phyloP scores from a whole-genome alignment of 129 eudicot genomes.

The Smallanthus sonchifolius region DNA sequence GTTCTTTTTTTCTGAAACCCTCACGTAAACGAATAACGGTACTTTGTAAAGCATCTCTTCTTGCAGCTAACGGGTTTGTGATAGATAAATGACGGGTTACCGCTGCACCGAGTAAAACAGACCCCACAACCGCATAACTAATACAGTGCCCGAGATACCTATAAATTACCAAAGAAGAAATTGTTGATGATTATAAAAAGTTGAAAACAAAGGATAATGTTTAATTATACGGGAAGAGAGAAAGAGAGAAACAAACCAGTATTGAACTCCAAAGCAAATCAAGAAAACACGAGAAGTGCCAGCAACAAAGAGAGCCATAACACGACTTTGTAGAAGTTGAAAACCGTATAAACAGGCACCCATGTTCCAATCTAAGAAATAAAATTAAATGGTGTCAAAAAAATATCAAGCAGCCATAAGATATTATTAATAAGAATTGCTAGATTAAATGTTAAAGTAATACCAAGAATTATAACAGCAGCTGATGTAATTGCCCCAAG shows the following conservation, averaged over 20 bases:
- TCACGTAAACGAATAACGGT: slow-evolving; percentile 92
- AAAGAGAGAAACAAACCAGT: slow-evolving; percentile 56
- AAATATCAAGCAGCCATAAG: not conserved
- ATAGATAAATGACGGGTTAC: slow-evolving; percentile 87
- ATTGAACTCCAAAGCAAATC: slow-evolving; percentile 95
- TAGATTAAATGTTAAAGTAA: not conserved
- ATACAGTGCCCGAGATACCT: slow-evolving; percentile 97
- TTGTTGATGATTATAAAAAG: not conserved
- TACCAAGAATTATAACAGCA: slow-evolving; percentile 94
- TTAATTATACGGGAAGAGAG: not conserved
- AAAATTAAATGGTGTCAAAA: slow-evolving; percentile 1
- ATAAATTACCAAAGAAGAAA: not conserved
- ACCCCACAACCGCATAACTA: slow-evolving; percentile 91
- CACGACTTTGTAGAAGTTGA: slow-evolving; percentile 88
- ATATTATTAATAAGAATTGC: not conserved
- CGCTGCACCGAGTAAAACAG: slow-evolving; percentile 95
- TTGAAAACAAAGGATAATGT: not conserved
- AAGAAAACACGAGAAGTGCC: slow-evolving; percentile 93
- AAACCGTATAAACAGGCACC: slow-evolving; percentile 97
- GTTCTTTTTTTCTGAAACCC: slow-evolving; percentile 86
- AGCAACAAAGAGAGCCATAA: slow-evolving; percentile 85
- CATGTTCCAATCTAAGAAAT: slow-evolving; percentile 84
- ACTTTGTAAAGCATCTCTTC: slow-evolving; percentile 93
- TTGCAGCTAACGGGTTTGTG: slow-evolving; percentile 84
- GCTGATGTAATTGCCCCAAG: slow-evolving; percentile 94